These are phyloP conservation scores for Candida silvicultrix DNA, from an alignment of 805 yeast species.

Conservation along the genomic window DNA sequence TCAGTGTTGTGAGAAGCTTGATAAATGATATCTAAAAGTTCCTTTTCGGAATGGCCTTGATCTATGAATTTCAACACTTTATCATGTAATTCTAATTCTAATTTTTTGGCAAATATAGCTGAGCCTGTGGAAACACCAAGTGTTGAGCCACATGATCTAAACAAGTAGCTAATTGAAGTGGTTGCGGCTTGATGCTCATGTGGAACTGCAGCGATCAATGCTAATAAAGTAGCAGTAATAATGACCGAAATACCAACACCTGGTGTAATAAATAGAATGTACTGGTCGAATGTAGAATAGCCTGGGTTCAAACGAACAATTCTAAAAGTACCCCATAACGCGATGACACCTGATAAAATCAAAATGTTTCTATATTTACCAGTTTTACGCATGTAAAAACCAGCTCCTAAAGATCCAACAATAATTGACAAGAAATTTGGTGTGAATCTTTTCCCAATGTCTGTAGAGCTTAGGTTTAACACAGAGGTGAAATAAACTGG, in stretches of 20 bases:
- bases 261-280: constrained; percentile 37
- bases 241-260: constrained; percentile 52
- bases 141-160: constrained; percentile 62
- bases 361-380: constrained; percentile 51
- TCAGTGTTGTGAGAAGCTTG: constrained; percentile 52
- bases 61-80: constrained; percentile 29
- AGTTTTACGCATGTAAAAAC: constrained; percentile 55
- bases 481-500: constrained; percentile 61
- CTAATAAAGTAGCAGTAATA: constrained; percentile 58
- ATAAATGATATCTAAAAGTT: constrained; percentile 38
- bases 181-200: constrained; percentile 59
- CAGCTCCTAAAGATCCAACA: constrained; percentile 56
- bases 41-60: constrained; percentile 27
- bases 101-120: constrained; percentile 48
- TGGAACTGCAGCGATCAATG: constrained; percentile 71
- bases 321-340: constrained; percentile 38
- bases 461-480: constrained; percentile 42
- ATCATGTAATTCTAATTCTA: constrained; percentile 24
- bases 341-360: constrained; percentile 33
- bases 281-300: constrained; percentile 35
- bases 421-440: constrained; percentile 59
- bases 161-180: constrained; percentile 60
- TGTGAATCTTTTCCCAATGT: constrained; percentile 51
- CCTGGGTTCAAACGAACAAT: constrained; percentile 27
- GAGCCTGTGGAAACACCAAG: constrained; percentile 60